phyloP scores from a whole-genome alignment of 2,329 filamentous ascomycete genomes.

The Lachnellula willkommii region DNA sequence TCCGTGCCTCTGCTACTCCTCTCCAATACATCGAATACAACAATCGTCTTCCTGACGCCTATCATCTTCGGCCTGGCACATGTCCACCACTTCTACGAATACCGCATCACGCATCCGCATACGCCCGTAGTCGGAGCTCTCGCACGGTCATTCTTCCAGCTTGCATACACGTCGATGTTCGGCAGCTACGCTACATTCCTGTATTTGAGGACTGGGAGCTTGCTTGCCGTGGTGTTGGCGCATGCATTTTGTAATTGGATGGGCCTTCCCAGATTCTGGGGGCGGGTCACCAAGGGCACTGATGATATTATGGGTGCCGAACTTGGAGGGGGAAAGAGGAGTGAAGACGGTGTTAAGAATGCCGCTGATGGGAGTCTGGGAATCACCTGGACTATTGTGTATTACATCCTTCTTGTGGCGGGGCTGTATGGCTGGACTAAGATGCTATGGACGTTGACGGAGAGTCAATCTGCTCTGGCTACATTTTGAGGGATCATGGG shows the following conservation, averaged over 20 bases:
- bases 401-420: conserved; percentile 69
- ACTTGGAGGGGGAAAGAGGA: conserved; percentile 35
- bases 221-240: conserved; percentile 68
- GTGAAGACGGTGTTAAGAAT: conserved; percentile 31
- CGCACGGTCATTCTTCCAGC: conserved; percentile 72
- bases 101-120: conserved; percentile 71
- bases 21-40: conserved; percentile 45
- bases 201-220: conserved; percentile 76
- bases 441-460: conserved; percentile 66
- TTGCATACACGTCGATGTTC: conserved; percentile 87
- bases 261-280: conserved; percentile 83
- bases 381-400: conserved; percentile 65
- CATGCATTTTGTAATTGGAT: conserved; percentile 92
- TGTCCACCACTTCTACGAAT: conserved; percentile 94
- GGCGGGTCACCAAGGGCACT: conserved; percentile 54
- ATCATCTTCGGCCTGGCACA: conserved; percentile 91
- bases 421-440: conserved; percentile 69
- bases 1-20: conserved; percentile 78
- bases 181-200: conserved; percentile 90
- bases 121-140: conserved; percentile 59
- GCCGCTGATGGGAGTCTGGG: conserved; percentile 31
- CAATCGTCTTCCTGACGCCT: conserved; percentile 75
- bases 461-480: conserved; percentile 49
- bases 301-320: conserved; percentile 21
- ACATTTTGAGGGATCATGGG: conserved; percentile 14